These are phyloP conservation scores for Stephania cephalantha DNA, from an alignment of 164 flowering plant genomes.

Conservation along the genomic window DNA sequence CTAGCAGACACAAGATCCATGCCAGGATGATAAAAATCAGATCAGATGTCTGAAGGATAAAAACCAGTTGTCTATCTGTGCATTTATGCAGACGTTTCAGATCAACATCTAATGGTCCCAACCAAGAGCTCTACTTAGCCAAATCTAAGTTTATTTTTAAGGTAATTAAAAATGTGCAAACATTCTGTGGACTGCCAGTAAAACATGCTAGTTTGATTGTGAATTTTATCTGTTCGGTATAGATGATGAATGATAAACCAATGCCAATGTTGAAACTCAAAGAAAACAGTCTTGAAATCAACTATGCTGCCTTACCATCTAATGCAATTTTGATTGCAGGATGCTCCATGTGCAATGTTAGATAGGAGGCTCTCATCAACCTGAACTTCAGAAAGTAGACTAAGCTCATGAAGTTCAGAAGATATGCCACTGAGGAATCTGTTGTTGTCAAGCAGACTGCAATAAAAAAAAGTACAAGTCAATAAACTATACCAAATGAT, in stretches of 20 bases:
- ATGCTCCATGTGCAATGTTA: constrained; percentile 18
- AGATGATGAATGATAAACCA: background rate
- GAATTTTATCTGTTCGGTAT: background rate
- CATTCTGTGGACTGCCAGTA: background rate
- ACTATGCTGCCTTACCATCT: constrained; percentile 25
- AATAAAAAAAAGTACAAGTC: background rate
- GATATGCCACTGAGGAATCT: constrained; percentile 30
- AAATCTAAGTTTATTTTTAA: background rate
- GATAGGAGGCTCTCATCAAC: constrained; percentile 29
- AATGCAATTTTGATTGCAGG: constrained; percentile 20
- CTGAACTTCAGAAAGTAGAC: constrained; percentile 36
- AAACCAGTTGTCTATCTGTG: background rate
- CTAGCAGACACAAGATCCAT: constrained; percentile 11
- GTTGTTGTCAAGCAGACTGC: constrained; percentile 57
- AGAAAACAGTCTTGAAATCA: background rate
- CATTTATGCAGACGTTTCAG: background rate
- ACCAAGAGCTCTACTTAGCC: background rate
- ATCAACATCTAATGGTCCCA: background rate
- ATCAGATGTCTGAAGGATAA: background rate
- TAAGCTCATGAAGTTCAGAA: constrained; percentile 38
- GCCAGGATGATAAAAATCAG: background rate
- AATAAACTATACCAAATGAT: constrained; percentile 9
- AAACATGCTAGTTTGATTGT: background rate
- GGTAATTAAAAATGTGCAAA: background rate
- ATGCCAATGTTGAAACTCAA: background rate